A percentile compares a stretch with the other conserved stretches of the same genome.
Evolutionary conservation across 2,329 filamentous ascomycete species (phyloP).

Genomic region (Xylariales sp.): DNA sequence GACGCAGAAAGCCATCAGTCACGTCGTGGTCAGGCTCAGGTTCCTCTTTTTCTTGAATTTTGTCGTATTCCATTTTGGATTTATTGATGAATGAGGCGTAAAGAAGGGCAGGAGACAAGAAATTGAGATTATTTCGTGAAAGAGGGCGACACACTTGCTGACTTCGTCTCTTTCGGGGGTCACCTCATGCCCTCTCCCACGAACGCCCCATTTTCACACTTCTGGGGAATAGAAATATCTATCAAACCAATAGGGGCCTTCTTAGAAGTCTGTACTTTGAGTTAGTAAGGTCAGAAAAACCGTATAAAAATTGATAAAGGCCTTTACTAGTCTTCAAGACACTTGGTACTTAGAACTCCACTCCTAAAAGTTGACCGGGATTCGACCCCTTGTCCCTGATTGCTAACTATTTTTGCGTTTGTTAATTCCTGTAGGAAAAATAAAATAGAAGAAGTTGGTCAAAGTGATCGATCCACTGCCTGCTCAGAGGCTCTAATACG

Average conservation of each 20-base stretch:
- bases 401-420: too few species aligned
- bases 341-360: background rate
- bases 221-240: background rate
- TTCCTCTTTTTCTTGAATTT: constrained; percentile 2
- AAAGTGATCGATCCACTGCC: too few species aligned
- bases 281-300: too few species aligned
- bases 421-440: too few species aligned
- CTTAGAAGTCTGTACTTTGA: too few species aligned
- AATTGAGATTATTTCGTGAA: background rate
- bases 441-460: too few species aligned
- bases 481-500: too few species aligned
- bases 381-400: background rate
- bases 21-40: background rate
- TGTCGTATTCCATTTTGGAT: background rate
- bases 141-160: background rate
- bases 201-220: background rate
- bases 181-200: background rate
- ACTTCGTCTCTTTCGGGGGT: background rate
- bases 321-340: background rate
- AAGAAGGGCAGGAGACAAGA: background rate
- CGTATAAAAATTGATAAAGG: too few species aligned
- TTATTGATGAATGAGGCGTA: background rate
- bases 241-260: background rate
- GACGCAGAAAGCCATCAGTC: background rate
- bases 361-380: background rate